Evolutionary conservation across 1,284 basidiomycete genomes (phyloP).

Genomic region (Pseudozyma sp.): DNA sequence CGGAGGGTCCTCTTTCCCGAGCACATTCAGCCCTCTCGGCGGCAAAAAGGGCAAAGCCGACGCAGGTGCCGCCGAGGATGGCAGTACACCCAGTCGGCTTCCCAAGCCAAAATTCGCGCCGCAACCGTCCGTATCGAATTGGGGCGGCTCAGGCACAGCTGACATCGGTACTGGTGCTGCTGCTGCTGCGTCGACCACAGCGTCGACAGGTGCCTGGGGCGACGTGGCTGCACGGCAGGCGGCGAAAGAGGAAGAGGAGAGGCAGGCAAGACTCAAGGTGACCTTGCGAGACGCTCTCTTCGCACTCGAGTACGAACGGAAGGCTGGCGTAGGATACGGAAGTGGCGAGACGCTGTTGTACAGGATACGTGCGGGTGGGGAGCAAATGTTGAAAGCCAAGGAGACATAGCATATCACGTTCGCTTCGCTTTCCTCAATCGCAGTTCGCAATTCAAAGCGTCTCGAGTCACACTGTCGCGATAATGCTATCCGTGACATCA

Average conservation of each 20-base stretch:
- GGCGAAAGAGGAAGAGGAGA: slow-evolving; percentile 62
- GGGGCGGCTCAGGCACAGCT: slow-evolving; percentile 24
- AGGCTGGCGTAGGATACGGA: slow-evolving; percentile 34
- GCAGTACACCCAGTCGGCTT: slow-evolving; percentile 29
- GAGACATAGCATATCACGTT: slow-evolving; percentile 6
- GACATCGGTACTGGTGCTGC: not conserved
- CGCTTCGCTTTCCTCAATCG: not conserved
- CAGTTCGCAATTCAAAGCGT: not conserved
- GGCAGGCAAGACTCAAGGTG: slow-evolving; percentile 54
- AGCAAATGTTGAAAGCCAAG: slow-evolving; percentile 18
- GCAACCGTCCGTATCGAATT: slow-evolving; percentile 34
- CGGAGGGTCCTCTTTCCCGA: slow-evolving; percentile 24
- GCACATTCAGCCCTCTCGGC: slow-evolving; percentile 31
- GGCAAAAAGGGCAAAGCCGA: slow-evolving; percentile 41
- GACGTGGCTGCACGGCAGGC: slow-evolving; percentile 63
- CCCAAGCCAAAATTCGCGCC: slow-evolving; percentile 66
- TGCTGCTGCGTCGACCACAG: slow-evolving; percentile 4
- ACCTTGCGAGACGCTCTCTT: slow-evolving; percentile 63
- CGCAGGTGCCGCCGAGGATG: slow-evolving; percentile 22
- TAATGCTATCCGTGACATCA: too few species aligned
- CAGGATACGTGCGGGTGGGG: slow-evolving; percentile 28
- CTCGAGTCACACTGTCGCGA: too few species aligned
- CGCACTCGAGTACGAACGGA: slow-evolving; percentile 59
- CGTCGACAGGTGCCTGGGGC: slow-evolving; percentile 60
- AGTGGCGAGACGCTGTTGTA: slow-evolving; percentile 48